Evolutionary conservation across 23 red algal species (phyloP), one percentile per base, ranked within the genome.

Genomic region (Cyanidiococcus yangmingshanensis): DNA sequence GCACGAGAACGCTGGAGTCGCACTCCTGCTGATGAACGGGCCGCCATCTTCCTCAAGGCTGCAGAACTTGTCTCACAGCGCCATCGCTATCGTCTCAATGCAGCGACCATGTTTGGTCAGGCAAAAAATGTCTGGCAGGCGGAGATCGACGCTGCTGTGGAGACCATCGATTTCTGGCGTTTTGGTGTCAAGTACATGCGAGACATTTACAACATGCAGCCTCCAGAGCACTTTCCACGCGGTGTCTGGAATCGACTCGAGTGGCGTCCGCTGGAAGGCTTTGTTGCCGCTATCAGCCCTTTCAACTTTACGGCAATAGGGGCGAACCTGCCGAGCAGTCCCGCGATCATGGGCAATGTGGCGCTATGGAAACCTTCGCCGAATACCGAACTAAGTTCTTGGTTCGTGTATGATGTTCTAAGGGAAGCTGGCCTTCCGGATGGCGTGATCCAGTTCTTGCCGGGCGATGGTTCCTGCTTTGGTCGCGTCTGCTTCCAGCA

Each of bases 261-360:
- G 45, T 75, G 50, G 54, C 76, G 85, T 32, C 85, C 85, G 50
- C 71, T 87, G 25, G 85, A 87, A 41, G 85, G 85, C 1, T 87
- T 87, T 50, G 85, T 87, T 1, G 68, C 77, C 39, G 57, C 57
- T 21, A 87, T 87, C 38, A 83, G 76, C 26, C 85, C 85, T 36
- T 87, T 87, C 76, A 87, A 87, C 68, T 87, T 87, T 59, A 77
- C 79, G 30, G 79, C 85, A 29, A 87, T 87, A 58, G 77, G 67
- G 29, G 85, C 77, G 30, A 87, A 87, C 79, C 85, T 87, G 1
- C 85, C 85, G 40, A 68, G 50, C 79, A 57, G 75, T 38, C 85
- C 85, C 39, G 85, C 75, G 16, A 74, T 87, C n/a, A 82, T 87
- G 79, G 85, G 85, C 68, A 87, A 87, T 59, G 77, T 82, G 15